These are phyloP conservation scores for Neurospora hispaniola DNA, from an alignment of 495 filamentous ascomycete species.

Conservation along the genomic window DNA sequence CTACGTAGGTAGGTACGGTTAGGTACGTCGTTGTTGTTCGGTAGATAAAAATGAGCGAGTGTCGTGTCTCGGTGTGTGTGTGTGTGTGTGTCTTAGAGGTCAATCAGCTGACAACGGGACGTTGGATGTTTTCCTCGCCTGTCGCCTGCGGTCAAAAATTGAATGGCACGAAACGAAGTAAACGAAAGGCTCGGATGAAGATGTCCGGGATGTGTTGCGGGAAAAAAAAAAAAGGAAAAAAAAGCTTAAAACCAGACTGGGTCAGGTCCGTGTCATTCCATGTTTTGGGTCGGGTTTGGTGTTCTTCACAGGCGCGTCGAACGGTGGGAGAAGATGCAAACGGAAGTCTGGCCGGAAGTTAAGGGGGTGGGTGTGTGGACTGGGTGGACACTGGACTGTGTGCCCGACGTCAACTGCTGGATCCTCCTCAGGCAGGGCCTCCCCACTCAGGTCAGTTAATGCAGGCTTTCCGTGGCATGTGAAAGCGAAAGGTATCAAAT, in stretches of 20 bases:
- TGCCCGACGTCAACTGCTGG: neutral
- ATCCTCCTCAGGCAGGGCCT: neutral
- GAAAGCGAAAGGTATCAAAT: neutral
- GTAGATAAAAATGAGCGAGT: neutral
- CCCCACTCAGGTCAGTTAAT: neutral
- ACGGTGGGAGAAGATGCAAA: neutral
- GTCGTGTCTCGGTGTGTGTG: neutral
- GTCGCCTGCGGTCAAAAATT: neutral
- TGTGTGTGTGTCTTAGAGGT: neutral
- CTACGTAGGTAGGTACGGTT: neutral
- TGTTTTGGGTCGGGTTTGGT: neutral
- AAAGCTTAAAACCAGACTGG: neutral
- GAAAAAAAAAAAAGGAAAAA: neutral
- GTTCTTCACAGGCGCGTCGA: neutral
- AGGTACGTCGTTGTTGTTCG: neutral
- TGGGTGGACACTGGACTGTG: neutral
- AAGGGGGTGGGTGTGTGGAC: neutral
- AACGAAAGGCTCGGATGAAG: neutral
- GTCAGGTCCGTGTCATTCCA: neutral
- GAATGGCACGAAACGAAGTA: neutral
- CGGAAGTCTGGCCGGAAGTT: neutral
- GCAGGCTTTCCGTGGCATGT: neutral
- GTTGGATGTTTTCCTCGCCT: neutral
- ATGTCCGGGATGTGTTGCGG: neutral
- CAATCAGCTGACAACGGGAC: neutral